Base-by-base conservation (phyloP, 768 basidiomycete genomes). In the Filobasidium wieringae region DNA sequence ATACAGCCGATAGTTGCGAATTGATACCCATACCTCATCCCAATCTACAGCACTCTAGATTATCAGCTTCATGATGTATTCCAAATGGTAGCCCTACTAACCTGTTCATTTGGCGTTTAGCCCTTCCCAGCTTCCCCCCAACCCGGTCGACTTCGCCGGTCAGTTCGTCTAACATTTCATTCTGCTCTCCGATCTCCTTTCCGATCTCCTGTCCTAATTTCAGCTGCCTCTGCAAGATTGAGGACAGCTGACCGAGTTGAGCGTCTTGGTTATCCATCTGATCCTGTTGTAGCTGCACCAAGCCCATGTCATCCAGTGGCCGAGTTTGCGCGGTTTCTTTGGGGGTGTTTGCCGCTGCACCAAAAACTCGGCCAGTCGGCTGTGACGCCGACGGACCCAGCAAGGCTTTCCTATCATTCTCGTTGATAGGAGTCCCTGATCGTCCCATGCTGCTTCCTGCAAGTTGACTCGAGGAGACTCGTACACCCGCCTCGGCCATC, bases 171-270 rank as follows among this genome's bases (percentile, higher is more conserved):
- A 97, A 74, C 74, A 92, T 73, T 67, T 91, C 88, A 63, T 83
- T 91, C 72, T 97, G 93, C 60, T 81, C 74, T 11, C 77, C 78
- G 63, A 97, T 82, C 74, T 97, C 93, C 51, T 78, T 79, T 51
- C 81, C 80, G 58, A 97, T 95, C 7, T 88, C 89, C 58, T 85
- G 78, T 19, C 91, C 93, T 11, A 96, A 79, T 27, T 87, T 83
- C 68, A 84, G 80, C 74, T 96, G 92, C 34, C 91, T 80, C 64
- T 82, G 81, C 39, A 97, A 77, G 58, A 95, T 84, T 0, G 87
- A 80, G 0, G 87, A 84, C 47, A 97, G 76, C 63, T 85, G 80
- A 4, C 83, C 77, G n/a, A 93, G 77, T 66, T 92, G 85, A 30
- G 77, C 64, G 66, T 96, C 92, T 72, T 97, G 93, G 59, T 85